Evolutionary conservation across 2,329 filamentous ascomycete genomes (phyloP), one percentile per base, ranked within the genome.

Genomic region (Talaromyces pinophilus): DNA sequence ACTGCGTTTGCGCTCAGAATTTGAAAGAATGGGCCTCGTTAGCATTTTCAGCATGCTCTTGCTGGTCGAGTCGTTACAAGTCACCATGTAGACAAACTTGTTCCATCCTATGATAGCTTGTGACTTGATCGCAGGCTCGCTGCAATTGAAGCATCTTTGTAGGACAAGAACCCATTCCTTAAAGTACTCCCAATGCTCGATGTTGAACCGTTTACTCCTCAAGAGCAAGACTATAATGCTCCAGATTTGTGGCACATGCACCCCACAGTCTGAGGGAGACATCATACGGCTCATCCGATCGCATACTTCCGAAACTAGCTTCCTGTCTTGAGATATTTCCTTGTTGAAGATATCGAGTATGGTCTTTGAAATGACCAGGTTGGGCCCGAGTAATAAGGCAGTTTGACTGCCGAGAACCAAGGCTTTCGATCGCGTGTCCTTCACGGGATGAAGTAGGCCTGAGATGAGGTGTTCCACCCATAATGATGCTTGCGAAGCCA

Each of bases 61-160:
- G 5, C 81, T 76, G 0, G 85, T 87, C 1, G 82, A 80, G 22
- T 87, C 84, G 69, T 90, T 88, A 0, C 89, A 85, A 63, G 89
- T 85, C 17, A 92, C 84, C 6, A 89, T 86, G 74, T 90, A 96
- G 22, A 95, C 86, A 54, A 97, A 87, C 63, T 91, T 89, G 71
- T 91, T 92, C 92, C 94, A 97, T 0, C 93, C 93, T 65, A 89
- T 82, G 72, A 94, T 92, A 25, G 93, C 92, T 72, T 96, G 89
- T 15, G 87, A 83, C 71, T 90, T 92, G 54, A 89, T 90, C 54
- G 84, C 80, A 3, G 84, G 80, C 69, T 97, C 92, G 62, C 86
- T 86, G 70, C 88, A 90, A 74, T 96, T 96, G 78, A 98, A 92
- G 73, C 92, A 95, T 68, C 84, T 85, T 72, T 97, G 90, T 19